Evolutionary conservation across 2,329 filamentous ascomycete genomes (phyloP).

Genomic region (Bipolaris gigantea): DNA sequence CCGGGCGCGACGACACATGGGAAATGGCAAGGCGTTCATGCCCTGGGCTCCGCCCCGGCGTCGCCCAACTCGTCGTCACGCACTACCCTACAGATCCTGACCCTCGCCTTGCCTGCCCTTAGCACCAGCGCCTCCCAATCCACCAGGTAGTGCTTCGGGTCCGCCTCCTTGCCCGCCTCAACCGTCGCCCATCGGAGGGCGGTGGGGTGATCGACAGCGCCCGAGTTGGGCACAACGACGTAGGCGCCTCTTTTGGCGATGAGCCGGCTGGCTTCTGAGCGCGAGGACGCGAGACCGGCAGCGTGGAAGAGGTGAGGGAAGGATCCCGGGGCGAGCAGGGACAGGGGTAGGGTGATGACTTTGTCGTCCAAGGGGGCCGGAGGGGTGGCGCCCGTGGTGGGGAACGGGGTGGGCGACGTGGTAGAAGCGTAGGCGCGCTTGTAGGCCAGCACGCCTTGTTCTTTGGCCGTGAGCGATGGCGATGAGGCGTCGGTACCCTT

Average conservation of each 20-base stretch:
- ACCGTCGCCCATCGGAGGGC: slow-evolving; percentile 65
- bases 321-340: slow-evolving; percentile 57
- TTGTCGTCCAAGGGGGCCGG: slow-evolving; percentile 42
- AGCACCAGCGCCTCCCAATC: slow-evolving; percentile 60
- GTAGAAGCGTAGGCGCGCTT: slow-evolving; percentile 31
- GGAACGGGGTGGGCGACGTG: slow-evolving; percentile 18
- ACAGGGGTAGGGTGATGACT: slow-evolving; percentile 62
- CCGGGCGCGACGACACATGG: too few species aligned
- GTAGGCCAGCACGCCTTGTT: slow-evolving; percentile 23
- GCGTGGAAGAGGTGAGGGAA: slow-evolving; percentile 64
- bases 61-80: slow-evolving; percentile 42
- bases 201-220: slow-evolving; percentile 38
- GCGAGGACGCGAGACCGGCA: slow-evolving; percentile 60
- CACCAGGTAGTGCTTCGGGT: slow-evolving; percentile 63
- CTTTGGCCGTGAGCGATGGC: background rate
- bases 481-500: background rate
- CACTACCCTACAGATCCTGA: slow-evolving; percentile 60
- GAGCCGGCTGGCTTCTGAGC: slow-evolving; percentile 62
- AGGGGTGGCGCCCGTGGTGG: slow-evolving; percentile 11
- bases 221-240: slow-evolving; percentile 53
- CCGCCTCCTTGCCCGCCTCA: slow-evolving; percentile 60
- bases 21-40: too few species aligned
- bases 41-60: too few species aligned
- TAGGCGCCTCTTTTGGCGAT: slow-evolving; percentile 61
- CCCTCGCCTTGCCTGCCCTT: slow-evolving; percentile 62